phyloP scores from a whole-genome alignment of 805 yeast species.

The Metschnikowia cerradonensis region DNA sequence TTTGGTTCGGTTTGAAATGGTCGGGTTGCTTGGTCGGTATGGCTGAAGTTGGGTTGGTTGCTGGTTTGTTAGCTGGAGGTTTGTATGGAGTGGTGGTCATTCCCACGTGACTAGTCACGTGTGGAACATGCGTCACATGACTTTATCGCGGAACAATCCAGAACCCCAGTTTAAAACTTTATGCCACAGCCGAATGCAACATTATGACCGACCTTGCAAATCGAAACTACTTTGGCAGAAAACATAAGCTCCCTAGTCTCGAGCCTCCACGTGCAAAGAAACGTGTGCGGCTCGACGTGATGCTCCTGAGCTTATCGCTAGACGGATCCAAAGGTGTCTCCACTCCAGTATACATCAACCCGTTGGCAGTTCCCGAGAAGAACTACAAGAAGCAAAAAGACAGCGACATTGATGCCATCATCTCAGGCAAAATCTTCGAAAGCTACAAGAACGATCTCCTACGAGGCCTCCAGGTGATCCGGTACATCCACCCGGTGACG shows the following conservation, averaged over 20 bases:
- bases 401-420: conserved; percentile 16
- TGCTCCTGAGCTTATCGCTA: conserved; percentile 24
- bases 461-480: conserved; percentile 20
- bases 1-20: too few species aligned
- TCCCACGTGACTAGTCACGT: background rate
- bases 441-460: conserved; percentile 21
- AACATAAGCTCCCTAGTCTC: background rate
- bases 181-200: background rate
- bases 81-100: background rate
- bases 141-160: conserved; percentile 3
- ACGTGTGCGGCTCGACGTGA: conserved; percentile 28
- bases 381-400: conserved; percentile 1
- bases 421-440: conserved; percentile 22
- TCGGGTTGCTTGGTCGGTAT: too few species aligned
- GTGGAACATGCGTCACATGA: background rate
- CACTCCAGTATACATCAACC: conserved; percentile 9
- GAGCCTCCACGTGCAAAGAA: conserved; percentile 13
- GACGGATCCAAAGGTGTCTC: conserved; percentile 7
- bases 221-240: background rate
- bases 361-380: conserved; percentile 9
- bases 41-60: too few species aligned
- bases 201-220: background rate
- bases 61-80: too few species aligned
- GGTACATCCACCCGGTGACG: conserved; percentile 24
- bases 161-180: background rate